Percentiles rank a stretch among this genome's conserved stretches.
Evolutionary conservation across 2,329 filamentous ascomycete species (phyloP).

Genomic region (Paramyrothecium sp.): DNA sequence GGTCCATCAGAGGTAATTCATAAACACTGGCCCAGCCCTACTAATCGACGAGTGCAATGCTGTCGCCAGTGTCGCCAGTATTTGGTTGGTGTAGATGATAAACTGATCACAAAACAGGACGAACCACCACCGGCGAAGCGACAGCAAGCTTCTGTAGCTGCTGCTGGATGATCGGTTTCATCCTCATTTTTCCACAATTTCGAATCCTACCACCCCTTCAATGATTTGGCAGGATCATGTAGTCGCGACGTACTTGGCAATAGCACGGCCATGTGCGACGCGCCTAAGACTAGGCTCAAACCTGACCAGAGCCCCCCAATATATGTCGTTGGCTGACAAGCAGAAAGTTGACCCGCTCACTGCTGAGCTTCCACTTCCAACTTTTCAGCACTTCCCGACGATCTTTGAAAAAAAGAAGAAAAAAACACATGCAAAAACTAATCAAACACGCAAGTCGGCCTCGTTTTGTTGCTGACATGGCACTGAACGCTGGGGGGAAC

Average conservation of each 20-base stretch:
- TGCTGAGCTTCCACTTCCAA: background rate
- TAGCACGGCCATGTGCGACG: slow-evolving; percentile 4
- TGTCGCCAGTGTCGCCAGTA: slow-evolving; percentile 3
- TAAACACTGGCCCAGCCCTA: slow-evolving; percentile 12
- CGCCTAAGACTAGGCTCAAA: slow-evolving; percentile 13
- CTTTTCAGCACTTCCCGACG: background rate
- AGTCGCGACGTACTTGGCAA: no score
- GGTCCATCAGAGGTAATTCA: slow-evolving; percentile 43
- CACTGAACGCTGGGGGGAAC: background rate
- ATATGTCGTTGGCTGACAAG: slow-evolving; percentile 16
- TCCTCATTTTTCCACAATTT: no score
- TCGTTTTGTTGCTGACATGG: background rate
- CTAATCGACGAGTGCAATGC: slow-evolving; percentile 10
- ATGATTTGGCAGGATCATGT: no score
- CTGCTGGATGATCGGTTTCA: slow-evolving; percentile 29
- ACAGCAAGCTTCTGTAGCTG: slow-evolving; percentile 39
- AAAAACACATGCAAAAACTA: background rate
- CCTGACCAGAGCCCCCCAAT: slow-evolving; percentile 8
- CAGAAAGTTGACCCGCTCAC: slow-evolving; percentile 13
- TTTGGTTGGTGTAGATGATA: background rate
- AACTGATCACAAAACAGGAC: slow-evolving; percentile 31
- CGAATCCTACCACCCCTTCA: no score
- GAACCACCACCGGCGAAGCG: slow-evolving; percentile 37
- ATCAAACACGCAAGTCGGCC: background rate
- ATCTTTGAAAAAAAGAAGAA: background rate